Percentiles rank a stretch among this genome's conserved stretches.
These are phyloP conservation scores for Ogataea glucozyma DNA, from an alignment of 805 yeast genomes.

Conservation along the genomic window DNA sequence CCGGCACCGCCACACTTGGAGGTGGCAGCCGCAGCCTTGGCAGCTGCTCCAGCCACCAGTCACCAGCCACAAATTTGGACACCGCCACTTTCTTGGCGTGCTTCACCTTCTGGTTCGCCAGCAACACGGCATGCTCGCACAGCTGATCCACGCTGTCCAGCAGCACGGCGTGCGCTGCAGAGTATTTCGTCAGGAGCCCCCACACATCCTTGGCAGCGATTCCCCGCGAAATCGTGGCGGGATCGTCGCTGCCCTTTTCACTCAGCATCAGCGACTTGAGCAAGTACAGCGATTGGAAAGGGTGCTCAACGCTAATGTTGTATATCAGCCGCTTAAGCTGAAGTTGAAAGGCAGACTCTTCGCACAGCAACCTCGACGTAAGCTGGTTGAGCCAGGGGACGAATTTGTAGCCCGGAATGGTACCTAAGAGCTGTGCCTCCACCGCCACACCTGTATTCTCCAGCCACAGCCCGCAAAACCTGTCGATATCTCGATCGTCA, in stretches of 20 bases:
- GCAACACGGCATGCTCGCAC: slow-evolving; percentile 48
- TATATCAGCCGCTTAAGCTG: slow-evolving; percentile 40
- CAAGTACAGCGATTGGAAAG: slow-evolving; percentile 70
- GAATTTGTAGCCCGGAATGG: slow-evolving; percentile 60
- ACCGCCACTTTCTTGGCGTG: slow-evolving; percentile 35
- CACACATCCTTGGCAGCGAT: slow-evolving; percentile 54
- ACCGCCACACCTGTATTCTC: slow-evolving; percentile 41
- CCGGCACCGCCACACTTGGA: slow-evolving; percentile 56
- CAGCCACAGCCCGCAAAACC: slow-evolving; percentile 83
- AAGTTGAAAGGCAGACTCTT: slow-evolving; percentile 52
- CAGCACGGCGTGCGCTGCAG: slow-evolving; percentile 32
- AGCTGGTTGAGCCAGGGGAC: slow-evolving; percentile 84
- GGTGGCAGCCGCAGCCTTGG: slow-evolving; percentile 56
- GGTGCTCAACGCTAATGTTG: slow-evolving; percentile 54
- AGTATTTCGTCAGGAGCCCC: no score
- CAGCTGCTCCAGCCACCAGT: slow-evolving; percentile 59
- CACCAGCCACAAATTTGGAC: slow-evolving; percentile 41
- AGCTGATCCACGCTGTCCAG: slow-evolving; percentile 50
- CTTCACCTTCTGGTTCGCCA: slow-evolving; percentile 50
- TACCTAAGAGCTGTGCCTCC: slow-evolving; percentile 39
- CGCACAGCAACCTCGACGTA: slow-evolving; percentile 63
- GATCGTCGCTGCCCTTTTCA: slow-evolving; percentile 38
- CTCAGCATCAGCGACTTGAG: slow-evolving; percentile 53
- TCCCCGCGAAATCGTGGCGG: slow-evolving; percentile 45
- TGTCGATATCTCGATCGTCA: slow-evolving; percentile 62